phyloP scores from a whole-genome alignment of 1,284 basidiomycete genomes.

The Wallemia mellicola region DNA sequence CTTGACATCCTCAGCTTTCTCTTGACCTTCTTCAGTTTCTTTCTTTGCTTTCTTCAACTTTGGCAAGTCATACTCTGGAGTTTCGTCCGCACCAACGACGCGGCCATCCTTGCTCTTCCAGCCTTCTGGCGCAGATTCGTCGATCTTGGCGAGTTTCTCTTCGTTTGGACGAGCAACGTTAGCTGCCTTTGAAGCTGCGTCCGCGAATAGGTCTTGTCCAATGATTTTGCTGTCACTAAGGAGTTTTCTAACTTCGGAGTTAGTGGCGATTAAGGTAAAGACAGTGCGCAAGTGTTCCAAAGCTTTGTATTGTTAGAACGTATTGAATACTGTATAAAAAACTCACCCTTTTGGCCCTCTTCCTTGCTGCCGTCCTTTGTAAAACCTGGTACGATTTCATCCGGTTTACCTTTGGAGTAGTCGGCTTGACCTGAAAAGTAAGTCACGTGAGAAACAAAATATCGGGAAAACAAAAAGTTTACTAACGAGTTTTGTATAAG shows the following conservation, averaged over 20 bases:
- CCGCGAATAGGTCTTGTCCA: slow-evolving; percentile 58
- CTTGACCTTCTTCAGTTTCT: background rate
- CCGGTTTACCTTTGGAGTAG: slow-evolving; percentile 25
- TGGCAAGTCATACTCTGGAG: slow-evolving; percentile 2
- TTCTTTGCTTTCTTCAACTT: slow-evolving; percentile 1
- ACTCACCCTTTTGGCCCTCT: slow-evolving; percentile 29
- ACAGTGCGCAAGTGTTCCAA: slow-evolving; percentile 60
- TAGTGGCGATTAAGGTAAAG: slow-evolving; percentile 51
- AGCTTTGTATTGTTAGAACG: slow-evolving; percentile 19
- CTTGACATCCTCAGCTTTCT: background rate
- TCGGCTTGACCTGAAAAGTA: slow-evolving; percentile 1
- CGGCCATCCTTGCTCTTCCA: slow-evolving; percentile 19
- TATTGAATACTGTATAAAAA: slow-evolving; percentile 1
- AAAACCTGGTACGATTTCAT: slow-evolving; percentile 21
- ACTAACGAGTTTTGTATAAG: slow-evolving; percentile 1
- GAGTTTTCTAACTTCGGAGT: slow-evolving; percentile 70
- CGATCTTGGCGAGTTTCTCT: slow-evolving; percentile 30
- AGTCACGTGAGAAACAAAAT: background rate
- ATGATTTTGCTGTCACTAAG: slow-evolving; percentile 49
- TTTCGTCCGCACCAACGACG: slow-evolving; percentile 13
- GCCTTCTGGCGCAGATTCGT: slow-evolving; percentile 37
- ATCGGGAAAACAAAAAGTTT: slow-evolving; percentile 1
- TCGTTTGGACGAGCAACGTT: slow-evolving; percentile 34
- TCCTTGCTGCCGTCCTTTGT: slow-evolving; percentile 26
- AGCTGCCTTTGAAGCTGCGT: slow-evolving; percentile 43